Evolutionary conservation across 2,329 filamentous ascomycete species (phyloP).

Genomic region (Aspergillus tamarii): DNA sequence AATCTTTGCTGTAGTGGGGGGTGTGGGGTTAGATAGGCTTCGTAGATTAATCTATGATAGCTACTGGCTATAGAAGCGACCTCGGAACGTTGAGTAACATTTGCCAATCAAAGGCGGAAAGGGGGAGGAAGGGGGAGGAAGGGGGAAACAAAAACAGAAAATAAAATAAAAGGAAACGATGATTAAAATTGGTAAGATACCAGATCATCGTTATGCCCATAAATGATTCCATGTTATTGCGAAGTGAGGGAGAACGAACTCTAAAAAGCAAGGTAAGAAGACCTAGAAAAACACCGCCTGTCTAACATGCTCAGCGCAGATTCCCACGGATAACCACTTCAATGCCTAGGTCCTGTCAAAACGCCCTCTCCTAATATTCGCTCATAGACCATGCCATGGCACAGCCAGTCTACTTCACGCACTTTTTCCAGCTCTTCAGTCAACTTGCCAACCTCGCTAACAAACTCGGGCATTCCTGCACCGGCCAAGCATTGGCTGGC

Average conservation of each 20-base stretch:
- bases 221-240: neutral
- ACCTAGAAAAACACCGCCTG: slow-evolving; percentile 8
- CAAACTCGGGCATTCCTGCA: slow-evolving; percentile 65
- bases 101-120: neutral
- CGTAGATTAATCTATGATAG: no score
- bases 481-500: slow-evolving; percentile 63
- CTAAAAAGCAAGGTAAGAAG: neutral
- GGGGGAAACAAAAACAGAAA: neutral
- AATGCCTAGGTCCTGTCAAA: slow-evolving; percentile 16
- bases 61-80: neutral
- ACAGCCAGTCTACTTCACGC: slow-evolving; percentile 61
- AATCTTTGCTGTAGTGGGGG: neutral
- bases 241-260: neutral
- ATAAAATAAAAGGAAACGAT: no score
- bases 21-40: neutral
- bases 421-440: slow-evolving; percentile 62
- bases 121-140: no score
- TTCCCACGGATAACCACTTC: neutral
- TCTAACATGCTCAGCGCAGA: neutral
- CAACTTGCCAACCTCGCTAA: slow-evolving; percentile 60
- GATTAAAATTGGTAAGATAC: neutral
- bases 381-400: slow-evolving; percentile 62
- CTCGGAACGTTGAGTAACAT: neutral
- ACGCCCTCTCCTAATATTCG: slow-evolving; percentile 44
- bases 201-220: neutral